Evolutionary conservation across 2,329 filamentous ascomycete species (phyloP), one percentile per base, ranked within the genome.

Genomic region (Aspergillus pseudoterreus): DNA sequence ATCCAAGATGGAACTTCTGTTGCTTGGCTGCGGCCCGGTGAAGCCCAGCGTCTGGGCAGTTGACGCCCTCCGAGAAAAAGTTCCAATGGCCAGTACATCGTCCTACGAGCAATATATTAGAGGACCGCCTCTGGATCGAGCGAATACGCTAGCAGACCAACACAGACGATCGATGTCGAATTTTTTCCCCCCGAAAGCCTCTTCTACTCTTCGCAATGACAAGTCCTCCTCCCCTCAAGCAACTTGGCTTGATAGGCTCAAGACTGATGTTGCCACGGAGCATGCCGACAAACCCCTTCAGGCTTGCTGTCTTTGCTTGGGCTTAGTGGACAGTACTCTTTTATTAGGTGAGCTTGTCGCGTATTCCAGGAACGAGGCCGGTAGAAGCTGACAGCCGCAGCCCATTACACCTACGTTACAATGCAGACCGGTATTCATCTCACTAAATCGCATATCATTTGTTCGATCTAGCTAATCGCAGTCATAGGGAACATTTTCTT

Each of bases 401-500:
- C 71, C 4, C 75, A 74, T 43, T 68, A 71, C 22, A 75, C 71
- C 11, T 75, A 75, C 51, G 72, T 75, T 2, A 52, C 53, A 14
- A 50, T 48, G 21, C 48, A 43, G 42, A 38, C 27, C 19, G 8
- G 33, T 35, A 30, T 17, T 11, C 8, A 6, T 27, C 9, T 27
- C 24, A 12, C n/a, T 9, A 21, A 12, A 8, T 5, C 4, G 8
- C 8, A 9, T 6, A 32, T 6, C 15, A 33, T 1, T 17, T 22
- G 21, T n/a, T 43, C 2, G 19, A 4, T 19, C 3, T 30, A 17
- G 11, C 43, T 9, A n/a, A 50, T 14, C 10, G 39, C 35, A 5
- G 1, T 1, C 22, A 10, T 36, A 67, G 71, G 72, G 49, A 75
- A 74, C 47, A 74, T 71, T n/a, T 71, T 75, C 43, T 75, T 75